Evolutionary conservation across 345 rosid genomes (phyloP).

Genomic region (Gossypium raimondii): DNA sequence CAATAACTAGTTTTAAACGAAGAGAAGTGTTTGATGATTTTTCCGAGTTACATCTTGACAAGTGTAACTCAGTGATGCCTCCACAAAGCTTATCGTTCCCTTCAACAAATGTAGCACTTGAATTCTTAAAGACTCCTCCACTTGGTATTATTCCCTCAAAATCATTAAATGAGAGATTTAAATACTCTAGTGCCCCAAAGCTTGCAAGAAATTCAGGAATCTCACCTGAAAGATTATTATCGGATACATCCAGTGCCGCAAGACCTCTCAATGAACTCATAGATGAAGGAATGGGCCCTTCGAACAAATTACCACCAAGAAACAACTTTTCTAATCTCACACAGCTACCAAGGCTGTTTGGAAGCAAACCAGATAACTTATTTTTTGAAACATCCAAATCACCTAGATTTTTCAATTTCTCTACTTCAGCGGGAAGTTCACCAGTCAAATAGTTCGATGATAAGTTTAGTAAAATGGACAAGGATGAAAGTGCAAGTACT

Average conservation of each 20-base stretch:
- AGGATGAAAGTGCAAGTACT: no score
- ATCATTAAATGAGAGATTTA: constrained; percentile 38
- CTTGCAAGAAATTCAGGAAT: constrained; percentile 18
- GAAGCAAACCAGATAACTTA: no score
- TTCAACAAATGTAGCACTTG: constrained; percentile 21
- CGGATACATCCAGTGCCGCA: constrained; percentile 21
- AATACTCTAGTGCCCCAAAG: not conserved
- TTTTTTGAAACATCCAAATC: no score
- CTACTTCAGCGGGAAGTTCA: no score
- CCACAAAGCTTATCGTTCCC: constrained; percentile 40
- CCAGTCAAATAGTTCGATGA: no score
- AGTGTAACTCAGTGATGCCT: constrained; percentile 14
- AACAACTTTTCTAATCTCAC: no score
- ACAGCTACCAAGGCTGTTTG: no score
- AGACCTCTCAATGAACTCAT: no score
- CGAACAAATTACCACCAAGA: no score
- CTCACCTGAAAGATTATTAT: constrained; percentile 24
- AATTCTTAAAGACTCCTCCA: constrained; percentile 31
- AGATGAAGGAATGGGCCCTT: no score
- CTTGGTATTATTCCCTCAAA: constrained; percentile 37
- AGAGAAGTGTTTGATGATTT: not conserved
- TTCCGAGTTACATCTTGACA: constrained; percentile 12
- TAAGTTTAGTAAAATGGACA: no score
- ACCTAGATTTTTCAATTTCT: no score
- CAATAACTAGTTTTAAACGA: not conserved